Evolutionary conservation across 306 rosid species (phyloP).

Genomic region (Inga laurina): DNA sequence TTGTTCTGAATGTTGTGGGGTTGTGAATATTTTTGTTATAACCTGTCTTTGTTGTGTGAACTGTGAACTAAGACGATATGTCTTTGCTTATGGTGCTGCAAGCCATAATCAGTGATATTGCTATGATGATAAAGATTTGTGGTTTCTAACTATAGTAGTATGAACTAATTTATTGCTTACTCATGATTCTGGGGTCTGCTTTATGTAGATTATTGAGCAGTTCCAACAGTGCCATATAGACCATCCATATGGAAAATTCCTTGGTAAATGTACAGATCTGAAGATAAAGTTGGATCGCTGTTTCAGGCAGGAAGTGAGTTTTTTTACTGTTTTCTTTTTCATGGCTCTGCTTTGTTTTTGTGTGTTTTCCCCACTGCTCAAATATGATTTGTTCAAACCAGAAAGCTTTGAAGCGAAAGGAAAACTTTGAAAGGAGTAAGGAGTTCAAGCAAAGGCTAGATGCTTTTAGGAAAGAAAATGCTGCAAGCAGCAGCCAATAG

Average conservation of each 20-base stretch:
- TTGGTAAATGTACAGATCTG: slow-evolving; percentile 88
- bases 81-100: slow-evolving; percentile 16
- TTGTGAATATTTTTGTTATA: background rate
- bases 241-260: slow-evolving; percentile 76
- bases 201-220: slow-evolving; percentile 67
- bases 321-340: background rate
- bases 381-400: slow-evolving; percentile 33
- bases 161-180: slow-evolving; percentile 9
- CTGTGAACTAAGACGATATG: slow-evolving; percentile 1
- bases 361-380: background rate
- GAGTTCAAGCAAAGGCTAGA: slow-evolving; percentile 67
- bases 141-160: background rate
- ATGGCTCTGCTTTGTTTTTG: slow-evolving; percentile 3
- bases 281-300: slow-evolving; percentile 92
- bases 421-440: slow-evolving; percentile 90
- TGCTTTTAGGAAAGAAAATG: slow-evolving; percentile 69
- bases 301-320: slow-evolving; percentile 83
- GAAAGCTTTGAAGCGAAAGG: slow-evolving; percentile 97
- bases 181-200: slow-evolving; percentile 11
- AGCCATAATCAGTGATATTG: slow-evolving; percentile 8
- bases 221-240: slow-evolving; percentile 86
- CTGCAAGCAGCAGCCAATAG: slow-evolving; percentile 48
- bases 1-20: slow-evolving; percentile 9
- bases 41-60: background rate
- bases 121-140: background rate